Evolutionary conservation across 1,284 basidiomycete genomes (phyloP), one percentile per base, ranked within the genome.

Genomic region (Puccinia coronata): DNA sequence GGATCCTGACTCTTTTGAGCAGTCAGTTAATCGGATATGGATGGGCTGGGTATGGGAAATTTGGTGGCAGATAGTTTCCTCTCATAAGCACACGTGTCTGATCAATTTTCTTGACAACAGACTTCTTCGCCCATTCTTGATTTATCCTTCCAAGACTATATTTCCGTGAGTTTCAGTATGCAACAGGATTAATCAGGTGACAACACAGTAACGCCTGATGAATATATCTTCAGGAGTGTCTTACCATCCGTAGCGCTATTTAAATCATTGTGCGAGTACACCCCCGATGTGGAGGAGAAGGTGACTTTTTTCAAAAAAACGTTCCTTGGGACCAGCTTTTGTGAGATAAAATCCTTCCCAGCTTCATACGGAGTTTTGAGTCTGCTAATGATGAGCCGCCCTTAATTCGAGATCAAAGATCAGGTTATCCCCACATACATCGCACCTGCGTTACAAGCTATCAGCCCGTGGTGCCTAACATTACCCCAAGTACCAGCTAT

Each of bases 391-490:
- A 49, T 28, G 20, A 73, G 2, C 23, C 51, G 2, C 12, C n/a
- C 31, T 31, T 14, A 25, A 53, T 53, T 69, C 31, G 6, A 18
- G 23, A 39, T 12, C 39, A 6, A 25, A 80, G 79, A 80, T 51
- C 34, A 80, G 31, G 41, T 80, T 25, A 63, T 80, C 18, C 79
- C 79, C n/a, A 80, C 43, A 3, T 80, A 80, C 49, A 28, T 80
- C 36, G 78, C 78, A 9, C 78, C 78, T 25, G 78, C 70, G 3
- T 57, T 72, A 25, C 78, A 80, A 71, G 78, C 78, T n/a, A 80
- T 80, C 55, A 61, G 55, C 73, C 78, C 78, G n/a, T 80, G 78
- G 78, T 80, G 78, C 59, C 65, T 80, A 36, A 80, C 78, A 20
- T 53, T 80, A 25, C 78, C 78, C 23, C 39, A 71, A 61, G 49